These are phyloP conservation scores for Paecilomyces fulvus DNA, from an alignment of 2,329 filamentous ascomycete species.

Conservation along the genomic window DNA sequence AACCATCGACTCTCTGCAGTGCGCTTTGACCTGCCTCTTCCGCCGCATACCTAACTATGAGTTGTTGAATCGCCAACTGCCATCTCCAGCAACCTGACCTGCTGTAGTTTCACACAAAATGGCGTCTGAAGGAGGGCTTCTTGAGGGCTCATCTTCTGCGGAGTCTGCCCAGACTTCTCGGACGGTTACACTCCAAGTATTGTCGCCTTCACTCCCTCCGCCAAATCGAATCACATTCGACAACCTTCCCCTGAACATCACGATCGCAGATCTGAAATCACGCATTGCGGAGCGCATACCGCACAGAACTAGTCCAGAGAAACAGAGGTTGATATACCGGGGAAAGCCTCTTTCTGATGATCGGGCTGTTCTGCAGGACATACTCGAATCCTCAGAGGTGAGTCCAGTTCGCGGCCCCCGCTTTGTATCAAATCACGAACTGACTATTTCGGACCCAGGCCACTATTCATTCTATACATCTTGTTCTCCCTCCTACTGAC, in stretches of 20 bases:
- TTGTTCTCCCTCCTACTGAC: slow-evolving; percentile 33
- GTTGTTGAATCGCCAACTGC: background rate
- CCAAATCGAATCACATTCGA: slow-evolving; percentile 30
- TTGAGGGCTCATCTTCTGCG: background rate
- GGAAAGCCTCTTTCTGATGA: slow-evolving; percentile 46
- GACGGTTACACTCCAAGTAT: slow-evolving; percentile 27
- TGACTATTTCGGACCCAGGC: slow-evolving; percentile 9
- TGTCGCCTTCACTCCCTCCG: slow-evolving; percentile 33
- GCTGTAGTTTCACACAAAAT: background rate
- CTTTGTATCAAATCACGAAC: background rate
- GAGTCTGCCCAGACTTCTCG: background rate
- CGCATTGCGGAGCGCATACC: slow-evolving; percentile 44
- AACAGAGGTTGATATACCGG: slow-evolving; percentile 51
- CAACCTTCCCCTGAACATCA: slow-evolving; percentile 31
- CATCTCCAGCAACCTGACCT: background rate
- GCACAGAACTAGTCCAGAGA: slow-evolving; percentile 33
- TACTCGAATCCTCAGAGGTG: slow-evolving; percentile 46
- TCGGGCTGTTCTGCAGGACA: slow-evolving; percentile 38
- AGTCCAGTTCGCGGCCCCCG: slow-evolving; percentile 14
- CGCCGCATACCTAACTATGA: background rate
- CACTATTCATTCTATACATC: slow-evolving; percentile 28
- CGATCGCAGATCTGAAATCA: slow-evolving; percentile 45
- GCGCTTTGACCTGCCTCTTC: background rate
- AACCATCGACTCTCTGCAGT: background rate
- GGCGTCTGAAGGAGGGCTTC: background rate